Conservation (phyloP, 2,329 filamentous ascomycete species). For the Allantophomopsis cytisporea region DNA sequence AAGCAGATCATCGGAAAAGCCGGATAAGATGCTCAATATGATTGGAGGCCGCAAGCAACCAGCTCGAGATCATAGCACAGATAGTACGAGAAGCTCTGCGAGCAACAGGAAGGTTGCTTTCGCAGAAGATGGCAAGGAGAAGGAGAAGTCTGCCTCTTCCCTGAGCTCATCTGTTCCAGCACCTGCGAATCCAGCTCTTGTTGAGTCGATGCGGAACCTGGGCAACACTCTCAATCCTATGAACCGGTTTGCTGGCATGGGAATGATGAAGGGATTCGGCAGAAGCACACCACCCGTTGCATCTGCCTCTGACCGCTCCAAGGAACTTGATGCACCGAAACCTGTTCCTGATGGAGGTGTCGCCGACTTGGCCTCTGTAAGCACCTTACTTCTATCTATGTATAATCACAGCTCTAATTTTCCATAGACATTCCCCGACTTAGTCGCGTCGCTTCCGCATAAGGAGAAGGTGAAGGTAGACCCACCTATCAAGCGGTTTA, state of each 20-base stretch:
- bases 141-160: conserved; percentile 22
- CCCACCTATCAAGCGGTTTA: conserved; percentile 59
- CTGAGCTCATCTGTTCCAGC: conserved; percentile 10
- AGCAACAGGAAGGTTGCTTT: conserved; percentile 41
- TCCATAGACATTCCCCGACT: conserved; percentile 43
- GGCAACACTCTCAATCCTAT: conserved; percentile 75
- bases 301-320: conserved; percentile 15
- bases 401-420: too few relatives aligned
- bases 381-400: conserved; percentile 8
- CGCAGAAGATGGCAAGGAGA: conserved; percentile 23
- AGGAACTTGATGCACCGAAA: conserved; percentile 21
- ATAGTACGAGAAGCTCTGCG: conserved; percentile 56
- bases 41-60: conserved; percentile 48
- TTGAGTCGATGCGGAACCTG: conserved; percentile 72
- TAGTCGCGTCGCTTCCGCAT: conserved; percentile 38
- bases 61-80: conserved; percentile 58
- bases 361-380: conserved; percentile 38
- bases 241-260: conserved; percentile 62
- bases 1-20: conserved; percentile 22
- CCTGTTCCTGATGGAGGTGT: conserved; percentile 32
- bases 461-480: conserved; percentile 41
- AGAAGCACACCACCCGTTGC: conserved; percentile 28
- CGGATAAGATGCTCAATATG: conserved; percentile 57
- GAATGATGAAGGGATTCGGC: conserved; percentile 64
- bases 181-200: conserved; percentile 41